Conservation (phyloP, 192 early-diverging fungal genomes). For the Entomortierella chlamydospora region DNA sequence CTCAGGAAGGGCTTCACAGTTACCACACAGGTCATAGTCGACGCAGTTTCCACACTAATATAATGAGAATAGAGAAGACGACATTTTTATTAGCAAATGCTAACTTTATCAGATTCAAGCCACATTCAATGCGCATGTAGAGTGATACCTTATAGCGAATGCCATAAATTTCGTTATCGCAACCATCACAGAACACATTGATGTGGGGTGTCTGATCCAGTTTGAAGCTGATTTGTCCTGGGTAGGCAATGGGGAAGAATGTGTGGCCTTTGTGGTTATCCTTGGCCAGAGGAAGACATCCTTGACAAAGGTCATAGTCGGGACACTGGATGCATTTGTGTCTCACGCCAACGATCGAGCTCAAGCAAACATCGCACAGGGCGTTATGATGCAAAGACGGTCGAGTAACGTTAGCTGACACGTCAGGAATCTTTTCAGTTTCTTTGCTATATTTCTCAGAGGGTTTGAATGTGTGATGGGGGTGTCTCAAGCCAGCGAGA, state of each 20-base stretch:
- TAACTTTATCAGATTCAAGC: neutral
- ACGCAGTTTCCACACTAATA: conserved; percentile 67
- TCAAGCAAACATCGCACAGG: conserved; percentile 71
- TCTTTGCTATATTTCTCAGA: conserved; percentile 7
- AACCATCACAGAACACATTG: conserved; percentile 62
- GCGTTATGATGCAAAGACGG: conserved; percentile 10
- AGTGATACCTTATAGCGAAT: conserved; percentile 62
- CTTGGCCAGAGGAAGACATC: conserved; percentile 41
- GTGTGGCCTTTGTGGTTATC: conserved; percentile 55
- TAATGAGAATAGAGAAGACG: neutral
- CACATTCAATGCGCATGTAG: neutral
- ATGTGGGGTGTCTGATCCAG: conserved; percentile 46
- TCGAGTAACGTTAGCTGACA: too few species aligned
- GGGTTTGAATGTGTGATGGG: conserved; percentile 41
- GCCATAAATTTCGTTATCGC: conserved; percentile 58
- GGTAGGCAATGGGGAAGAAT: conserved; percentile 55
- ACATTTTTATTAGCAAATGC: neutral
- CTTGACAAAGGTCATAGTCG: conserved; percentile 68
- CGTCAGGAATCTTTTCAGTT: neutral
- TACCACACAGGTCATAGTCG: conserved; percentile 74
- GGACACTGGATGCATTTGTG: conserved; percentile 70
- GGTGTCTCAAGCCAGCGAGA: conserved; percentile 16
- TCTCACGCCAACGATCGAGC: conserved; percentile 62
- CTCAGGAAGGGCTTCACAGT: conserved; percentile 61
- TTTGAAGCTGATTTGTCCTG: conserved; percentile 47